phyloP scores from a whole-genome alignment of 768 basidiomycete species.

The Coprinopsis sp. region DNA sequence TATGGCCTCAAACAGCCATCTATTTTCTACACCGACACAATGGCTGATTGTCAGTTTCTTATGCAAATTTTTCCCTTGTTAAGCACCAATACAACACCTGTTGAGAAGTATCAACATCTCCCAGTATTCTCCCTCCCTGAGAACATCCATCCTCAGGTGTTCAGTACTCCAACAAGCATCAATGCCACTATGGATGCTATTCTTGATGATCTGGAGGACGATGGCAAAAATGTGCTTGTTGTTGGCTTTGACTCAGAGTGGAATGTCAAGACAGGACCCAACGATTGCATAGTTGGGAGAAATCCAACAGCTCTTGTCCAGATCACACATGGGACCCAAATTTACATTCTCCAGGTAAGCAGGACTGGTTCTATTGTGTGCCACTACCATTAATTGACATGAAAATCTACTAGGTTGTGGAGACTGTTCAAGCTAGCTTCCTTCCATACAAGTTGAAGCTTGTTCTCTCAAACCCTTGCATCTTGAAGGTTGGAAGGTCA shows the following conservation, averaged over 20 bases:
- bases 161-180: slow-evolving; percentile 6
- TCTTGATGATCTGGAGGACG: slow-evolving; percentile 9
- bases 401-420: slow-evolving; percentile 12
- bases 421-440: slow-evolving; percentile 9
- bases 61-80: slow-evolving; percentile 17
- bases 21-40: slow-evolving; percentile 27
- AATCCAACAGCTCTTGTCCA: slow-evolving; percentile 14
- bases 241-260: slow-evolving; percentile 20
- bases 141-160: slow-evolving; percentile 8
- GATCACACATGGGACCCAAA: slow-evolving; percentile 14
- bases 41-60: slow-evolving; percentile 22
- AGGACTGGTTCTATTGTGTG: not conserved
- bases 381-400: slow-evolving; percentile 2
- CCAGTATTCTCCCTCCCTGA: slow-evolving; percentile 14
- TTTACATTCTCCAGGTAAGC: slow-evolving; percentile 15
- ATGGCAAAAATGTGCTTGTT: slow-evolving; percentile 6
- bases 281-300: slow-evolving; percentile 3
- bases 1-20: slow-evolving; percentile 23
- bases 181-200: slow-evolving; percentile 14
- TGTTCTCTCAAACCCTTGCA: slow-evolving; percentile 13
- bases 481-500: slow-evolving; percentile 23
- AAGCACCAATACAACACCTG: slow-evolving; percentile 8
- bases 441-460: slow-evolving; percentile 14
- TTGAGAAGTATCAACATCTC: slow-evolving; percentile 22
- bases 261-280: slow-evolving; percentile 15